These are phyloP conservation scores for Cucumis cinereus DNA, from an alignment of 306 rosid species.

Conservation along the genomic window DNA sequence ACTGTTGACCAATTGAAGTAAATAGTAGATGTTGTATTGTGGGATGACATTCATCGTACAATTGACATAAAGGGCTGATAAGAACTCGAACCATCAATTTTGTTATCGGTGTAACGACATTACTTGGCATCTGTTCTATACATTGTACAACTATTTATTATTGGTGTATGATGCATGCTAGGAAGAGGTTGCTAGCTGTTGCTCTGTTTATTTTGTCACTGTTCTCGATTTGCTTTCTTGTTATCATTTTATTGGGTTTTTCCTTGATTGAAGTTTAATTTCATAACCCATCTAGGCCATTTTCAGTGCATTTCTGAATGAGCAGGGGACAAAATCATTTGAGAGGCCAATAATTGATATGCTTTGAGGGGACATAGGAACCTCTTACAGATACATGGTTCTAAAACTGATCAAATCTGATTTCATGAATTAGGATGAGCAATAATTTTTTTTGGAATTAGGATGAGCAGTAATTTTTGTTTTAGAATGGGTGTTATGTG, in stretches of 20 bases:
- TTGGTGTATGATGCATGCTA: neutral
- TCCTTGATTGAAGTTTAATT: neutral
- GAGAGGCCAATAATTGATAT: constrained; percentile 1
- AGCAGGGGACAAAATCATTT: neutral
- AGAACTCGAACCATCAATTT: neutral
- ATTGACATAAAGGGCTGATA: neutral
- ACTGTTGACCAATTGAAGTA: neutral
- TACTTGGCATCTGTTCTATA: no score
- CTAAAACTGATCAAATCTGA: neutral
- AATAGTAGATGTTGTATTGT: constrained; percentile 1
- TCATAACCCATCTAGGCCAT: neutral
- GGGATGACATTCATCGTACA: neutral
- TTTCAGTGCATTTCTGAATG: neutral
- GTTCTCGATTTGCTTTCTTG: neutral
- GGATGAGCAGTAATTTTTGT: neutral
- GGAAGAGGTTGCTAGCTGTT: constrained; percentile 1
- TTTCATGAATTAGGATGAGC: neutral
- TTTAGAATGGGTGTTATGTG: neutral
- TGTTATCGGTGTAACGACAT: neutral
- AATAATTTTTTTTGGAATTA: neutral
- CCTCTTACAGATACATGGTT: neutral
- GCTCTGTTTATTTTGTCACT: neutral
- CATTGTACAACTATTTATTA: neutral
- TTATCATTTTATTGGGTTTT: neutral
- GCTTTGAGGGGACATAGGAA: neutral